Evolutionary conservation across 2,329 filamentous ascomycete genomes (phyloP), one percentile per base, ranked within the genome.

Genomic region (Verticillium tricorpus): DNA sequence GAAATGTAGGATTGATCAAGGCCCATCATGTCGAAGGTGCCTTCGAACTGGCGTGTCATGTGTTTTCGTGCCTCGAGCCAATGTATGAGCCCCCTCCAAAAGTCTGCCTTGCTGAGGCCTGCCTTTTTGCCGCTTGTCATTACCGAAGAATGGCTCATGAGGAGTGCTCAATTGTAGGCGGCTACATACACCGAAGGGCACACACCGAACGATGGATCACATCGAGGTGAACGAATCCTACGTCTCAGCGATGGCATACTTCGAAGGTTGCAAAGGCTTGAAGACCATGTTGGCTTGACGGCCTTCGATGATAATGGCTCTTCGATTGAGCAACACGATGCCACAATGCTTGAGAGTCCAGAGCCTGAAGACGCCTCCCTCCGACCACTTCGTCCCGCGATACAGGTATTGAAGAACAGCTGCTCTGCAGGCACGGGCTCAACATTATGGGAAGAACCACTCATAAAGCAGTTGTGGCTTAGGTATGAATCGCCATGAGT

Each of bases 61-160:
- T 65, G 69, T 77, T 14, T 77, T 77, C 61, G 74, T 76, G 35
- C 76, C 76, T 12, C 70, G 75, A 50, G 74, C 74, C 54, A 77
- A 78, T 65, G 75, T 76, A 67, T 61, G 73, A 63, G 22, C 57
- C 45, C 45, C 19, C 45, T 5, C 22, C 4, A 11, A 52, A 19
- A 3, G 4, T 14, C 4, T 22, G 8, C 19, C n/a, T 15, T 7
- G 14, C 37, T 15, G 37, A 15, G 15, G 6, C 1, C 37, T 17
- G 15, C 17, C 17, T n/a, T 40, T 2, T 4, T 15, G 17, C 15
- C 6, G 14, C 15, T 17, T 15, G 15, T 40, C 37, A 17, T 40
- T 17, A 12, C 15, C 6, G 12, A n/a, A n/a, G 37, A 19, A 40
- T 7, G 17, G 17, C 17, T 40, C 37, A 40, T 40, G 14, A 15